Evolutionary conservation across 2,329 filamentous ascomycete genomes (phyloP).

Genomic region (Colletotrichum plurivorum): DNA sequence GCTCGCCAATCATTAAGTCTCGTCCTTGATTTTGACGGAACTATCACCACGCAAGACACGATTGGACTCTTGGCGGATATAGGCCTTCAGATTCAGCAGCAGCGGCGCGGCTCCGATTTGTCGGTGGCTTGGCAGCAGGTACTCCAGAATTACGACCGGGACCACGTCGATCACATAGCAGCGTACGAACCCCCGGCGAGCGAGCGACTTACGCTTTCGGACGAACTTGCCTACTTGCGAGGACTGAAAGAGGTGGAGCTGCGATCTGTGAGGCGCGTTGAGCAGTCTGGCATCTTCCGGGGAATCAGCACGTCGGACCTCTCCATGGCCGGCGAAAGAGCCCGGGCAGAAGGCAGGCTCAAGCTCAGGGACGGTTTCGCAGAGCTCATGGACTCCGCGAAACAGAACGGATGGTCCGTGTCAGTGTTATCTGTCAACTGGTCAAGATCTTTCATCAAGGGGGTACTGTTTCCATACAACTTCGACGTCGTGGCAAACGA

Average conservation of each 20-base stretch:
- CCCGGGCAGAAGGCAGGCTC: constrained; percentile 51
- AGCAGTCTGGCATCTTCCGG: constrained; percentile 59
- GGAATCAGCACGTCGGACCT: constrained; percentile 53
- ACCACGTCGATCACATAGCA: constrained; percentile 55
- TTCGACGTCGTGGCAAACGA: constrained; percentile 62
- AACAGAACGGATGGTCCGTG: constrained; percentile 52
- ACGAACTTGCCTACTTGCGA: constrained; percentile 61
- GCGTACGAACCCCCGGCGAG: constrained; percentile 50
- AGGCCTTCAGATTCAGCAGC: constrained; percentile 52
- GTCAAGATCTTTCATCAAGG: constrained; percentile 63
- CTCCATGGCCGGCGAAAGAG: constrained; percentile 54
- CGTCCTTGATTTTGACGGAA: constrained; percentile 72
- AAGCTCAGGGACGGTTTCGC: constrained; percentile 57
- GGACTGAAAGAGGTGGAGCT: constrained; percentile 61
- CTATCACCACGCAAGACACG: constrained; percentile 69
- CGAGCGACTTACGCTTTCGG: constrained; percentile 50
- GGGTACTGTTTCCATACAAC: constrained; percentile 53
- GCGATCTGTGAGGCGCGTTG: constrained; percentile 61
- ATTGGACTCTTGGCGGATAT: constrained; percentile 62
- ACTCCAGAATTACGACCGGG: constrained; percentile 60
- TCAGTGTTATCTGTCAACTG: constrained; percentile 67
- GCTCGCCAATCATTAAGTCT: constrained; percentile 53
- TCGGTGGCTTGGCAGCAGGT: constrained; percentile 59
- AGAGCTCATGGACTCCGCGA: constrained; percentile 48
- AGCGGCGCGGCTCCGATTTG: constrained; percentile 50